Conservation (phyloP, 805 yeast genomes). For the Yarrowia phangngaensis region DNA sequence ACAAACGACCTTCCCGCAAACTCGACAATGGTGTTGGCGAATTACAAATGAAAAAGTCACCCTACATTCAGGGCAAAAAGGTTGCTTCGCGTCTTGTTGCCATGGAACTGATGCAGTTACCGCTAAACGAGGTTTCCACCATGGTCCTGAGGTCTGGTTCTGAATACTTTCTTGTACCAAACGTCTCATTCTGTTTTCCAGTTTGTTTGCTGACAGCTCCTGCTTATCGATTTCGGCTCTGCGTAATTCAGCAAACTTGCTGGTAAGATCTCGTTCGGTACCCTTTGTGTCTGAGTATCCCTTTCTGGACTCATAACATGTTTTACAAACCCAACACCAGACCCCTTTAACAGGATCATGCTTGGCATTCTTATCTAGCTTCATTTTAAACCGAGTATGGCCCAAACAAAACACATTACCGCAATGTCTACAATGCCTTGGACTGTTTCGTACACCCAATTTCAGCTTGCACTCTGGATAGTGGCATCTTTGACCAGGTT, state of each 20-base stretch:
- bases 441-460: constrained; percentile 52
- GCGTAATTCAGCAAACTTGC: constrained; percentile 45
- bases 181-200: constrained; percentile 54
- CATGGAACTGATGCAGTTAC: constrained; percentile 48
- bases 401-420: constrained; percentile 64
- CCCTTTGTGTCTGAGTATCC: constrained; percentile 50
- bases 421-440: constrained; percentile 71
- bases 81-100: constrained; percentile 52
- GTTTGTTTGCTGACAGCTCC: constrained; percentile 51
- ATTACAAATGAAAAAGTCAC: constrained; percentile 52
- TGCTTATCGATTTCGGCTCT: constrained; percentile 46
- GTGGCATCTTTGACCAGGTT: constrained; percentile 46
- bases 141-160: constrained; percentile 30
- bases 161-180: constrained; percentile 30
- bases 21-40: constrained; percentile 85
- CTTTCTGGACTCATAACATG: constrained; percentile 55
- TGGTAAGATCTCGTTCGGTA: constrained; percentile 45
- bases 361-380: constrained; percentile 47
- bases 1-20: constrained; percentile 82
- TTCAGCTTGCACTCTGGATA: constrained; percentile 43
- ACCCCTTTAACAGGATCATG: constrained; percentile 50
- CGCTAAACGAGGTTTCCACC: constrained; percentile 27
- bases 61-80: constrained; percentile 62
- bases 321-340: constrained; percentile 69
- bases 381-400: constrained; percentile 57